phyloP scores from a whole-genome alignment of 305 asterid genomes.

The Fraxinus baroniana region DNA sequence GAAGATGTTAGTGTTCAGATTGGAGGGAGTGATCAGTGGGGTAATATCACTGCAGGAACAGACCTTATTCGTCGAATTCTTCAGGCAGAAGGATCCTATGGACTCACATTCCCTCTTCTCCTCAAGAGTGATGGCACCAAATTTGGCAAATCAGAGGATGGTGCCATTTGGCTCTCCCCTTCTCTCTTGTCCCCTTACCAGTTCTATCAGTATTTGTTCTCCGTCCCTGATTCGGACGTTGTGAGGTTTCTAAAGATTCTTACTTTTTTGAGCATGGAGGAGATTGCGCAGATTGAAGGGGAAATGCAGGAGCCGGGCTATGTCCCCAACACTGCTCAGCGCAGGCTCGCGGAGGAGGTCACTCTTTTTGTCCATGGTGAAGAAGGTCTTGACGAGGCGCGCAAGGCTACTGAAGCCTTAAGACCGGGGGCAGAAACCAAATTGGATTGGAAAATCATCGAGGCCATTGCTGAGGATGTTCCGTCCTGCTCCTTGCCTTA shows the following conservation, averaged over 20 bases:
- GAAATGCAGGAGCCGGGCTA: slow-evolving; percentile 58
- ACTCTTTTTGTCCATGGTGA: slow-evolving; percentile 88
- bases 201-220: slow-evolving; percentile 71
- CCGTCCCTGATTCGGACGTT: slow-evolving; percentile 69
- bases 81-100: slow-evolving; percentile 52
- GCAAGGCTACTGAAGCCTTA: slow-evolving; percentile 78
- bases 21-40: slow-evolving; percentile 98
- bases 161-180: slow-evolving; percentile 83
- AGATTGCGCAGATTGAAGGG: slow-evolving; percentile 48
- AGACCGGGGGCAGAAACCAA: slow-evolving; percentile 75
- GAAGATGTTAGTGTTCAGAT: slow-evolving; percentile 76
- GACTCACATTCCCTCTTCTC: slow-evolving; percentile 82
- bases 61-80: slow-evolving; percentile 77
- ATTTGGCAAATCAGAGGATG: slow-evolving; percentile 92
- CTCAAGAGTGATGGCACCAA: slow-evolving; percentile 89
- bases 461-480: slow-evolving; percentile 75
- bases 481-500: slow-evolving; percentile 55
- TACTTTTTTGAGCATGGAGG: slow-evolving; percentile 69
- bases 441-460: slow-evolving; percentile 67
- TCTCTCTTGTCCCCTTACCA: slow-evolving; percentile 70
- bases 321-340: slow-evolving; percentile 74
- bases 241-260: slow-evolving; percentile 69
- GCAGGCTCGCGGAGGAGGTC: slow-evolving; percentile 87
- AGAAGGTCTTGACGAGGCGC: slow-evolving; percentile 71
- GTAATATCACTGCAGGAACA: slow-evolving; percentile 88